phyloP scores from a whole-genome alignment of 495 filamentous ascomycete genomes.

The Pseudevernia furfuracea region DNA sequence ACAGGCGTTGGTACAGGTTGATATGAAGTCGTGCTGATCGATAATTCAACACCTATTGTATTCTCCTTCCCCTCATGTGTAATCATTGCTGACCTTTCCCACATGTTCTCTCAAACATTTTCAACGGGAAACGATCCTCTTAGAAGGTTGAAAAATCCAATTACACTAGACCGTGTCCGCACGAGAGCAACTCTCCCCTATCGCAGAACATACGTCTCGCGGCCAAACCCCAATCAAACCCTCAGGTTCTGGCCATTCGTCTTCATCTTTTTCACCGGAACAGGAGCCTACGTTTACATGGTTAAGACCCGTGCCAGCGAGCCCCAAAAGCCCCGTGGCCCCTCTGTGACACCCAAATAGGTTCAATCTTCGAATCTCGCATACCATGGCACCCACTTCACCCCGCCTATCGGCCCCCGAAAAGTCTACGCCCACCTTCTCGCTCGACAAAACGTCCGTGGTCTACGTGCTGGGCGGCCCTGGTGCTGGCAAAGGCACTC shows the following conservation, averaged over 20 bases:
- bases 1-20: background rate
- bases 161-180: background rate
- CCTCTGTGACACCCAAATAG: conserved; percentile 23
- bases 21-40: background rate
- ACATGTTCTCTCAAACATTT: background rate
- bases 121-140: background rate
- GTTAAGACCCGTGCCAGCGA: conserved; percentile 50
- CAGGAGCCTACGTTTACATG: conserved; percentile 53
- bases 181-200: background rate
- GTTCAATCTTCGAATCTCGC: conserved; percentile 7
- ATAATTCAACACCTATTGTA: background rate
- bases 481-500: conserved; percentile 54
- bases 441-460: conserved; percentile 70
- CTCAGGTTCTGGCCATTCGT: conserved; percentile 62
- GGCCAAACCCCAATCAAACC: conserved; percentile 25
- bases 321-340: conserved; percentile 27
- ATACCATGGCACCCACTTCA: conserved; percentile 35
- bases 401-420: conserved; percentile 43
- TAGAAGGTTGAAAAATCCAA: background rate
- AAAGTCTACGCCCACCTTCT: conserved; percentile 66
- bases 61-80: background rate
- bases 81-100: background rate
- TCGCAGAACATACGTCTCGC: conserved; percentile 11
- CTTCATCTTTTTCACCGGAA: conserved; percentile 49
- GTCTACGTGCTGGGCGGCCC: conserved; percentile 57